Conservation (phyloP, 1,139 yeast species). For the Nadsonia starkeyi-henricii region DNA sequence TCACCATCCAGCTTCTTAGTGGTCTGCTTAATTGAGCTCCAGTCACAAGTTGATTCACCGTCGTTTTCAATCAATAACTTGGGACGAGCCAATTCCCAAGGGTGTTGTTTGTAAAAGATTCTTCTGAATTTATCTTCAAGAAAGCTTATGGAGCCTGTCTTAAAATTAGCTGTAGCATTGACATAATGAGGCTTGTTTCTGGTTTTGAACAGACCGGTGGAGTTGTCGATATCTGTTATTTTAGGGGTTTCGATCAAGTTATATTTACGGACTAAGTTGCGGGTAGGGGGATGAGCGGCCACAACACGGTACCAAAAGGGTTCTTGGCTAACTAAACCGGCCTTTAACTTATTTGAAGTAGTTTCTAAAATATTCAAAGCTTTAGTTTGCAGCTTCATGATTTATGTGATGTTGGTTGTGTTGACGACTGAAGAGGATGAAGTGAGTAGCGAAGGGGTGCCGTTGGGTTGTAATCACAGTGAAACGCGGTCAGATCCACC, state of each 20-base stretch:
- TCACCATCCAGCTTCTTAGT: conserved; percentile 79
- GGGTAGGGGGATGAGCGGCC: conserved; percentile 62
- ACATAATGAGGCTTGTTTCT: conserved; percentile 22
- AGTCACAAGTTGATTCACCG: conserved; percentile 44
- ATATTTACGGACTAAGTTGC: conserved; percentile 21
- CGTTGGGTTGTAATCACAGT: conserved; percentile 2
- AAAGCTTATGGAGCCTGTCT: conserved; percentile 50
- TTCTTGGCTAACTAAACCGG: conserved; percentile 37
- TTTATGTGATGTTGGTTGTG: conserved; percentile 1
- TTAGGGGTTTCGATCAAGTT: conserved; percentile 18
- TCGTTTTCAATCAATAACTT: conserved; percentile 65
- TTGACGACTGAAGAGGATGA: background rate
- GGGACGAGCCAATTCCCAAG: conserved; percentile 97
- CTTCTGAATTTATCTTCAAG: conserved; percentile 75
- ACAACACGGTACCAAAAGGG: conserved; percentile 87
- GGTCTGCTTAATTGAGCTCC: conserved; percentile 67
- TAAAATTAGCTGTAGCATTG: conserved; percentile 30
- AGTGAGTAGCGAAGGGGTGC: background rate
- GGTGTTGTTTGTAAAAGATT: conserved; percentile 81
- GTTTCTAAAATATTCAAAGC: conserved; percentile 65
- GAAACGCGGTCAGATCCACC: conserved; percentile 2
- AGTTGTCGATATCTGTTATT: conserved; percentile 14
- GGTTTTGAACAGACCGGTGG: conserved; percentile 35
- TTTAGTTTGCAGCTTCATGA: conserved; percentile 53
- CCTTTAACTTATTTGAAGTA: conserved; percentile 16